Base-by-base conservation (phyloP, 768 basidiomycete species). In the Boletus reticuloceps region DNA sequence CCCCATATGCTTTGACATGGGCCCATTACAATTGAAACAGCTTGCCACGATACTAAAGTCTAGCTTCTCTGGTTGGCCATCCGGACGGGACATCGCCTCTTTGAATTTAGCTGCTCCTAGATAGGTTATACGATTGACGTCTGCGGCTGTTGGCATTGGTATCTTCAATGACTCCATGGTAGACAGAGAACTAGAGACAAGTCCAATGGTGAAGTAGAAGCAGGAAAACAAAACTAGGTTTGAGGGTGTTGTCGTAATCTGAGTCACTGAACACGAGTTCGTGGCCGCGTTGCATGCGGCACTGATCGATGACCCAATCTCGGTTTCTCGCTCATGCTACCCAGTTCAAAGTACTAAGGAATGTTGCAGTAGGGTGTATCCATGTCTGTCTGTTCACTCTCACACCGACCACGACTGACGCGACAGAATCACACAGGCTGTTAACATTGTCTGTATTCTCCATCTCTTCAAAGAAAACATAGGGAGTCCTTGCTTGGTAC, bases 381-480 rank as follows among this genome's bases (percentile, higher is more conserved):
- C 71, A 72, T 48, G 70, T 71, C 45, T 20, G 68, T 59, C 29
- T 27, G 38, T 51, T 25, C 36, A 20, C 17, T 48, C 39, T 31
- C 44, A 42, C 13, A 17, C 16, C 8, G 38, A 20, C 38, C 20
- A 38, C 47, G n/a, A n/a, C 50, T 61, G 43, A 62, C 20, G 14
- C 16, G 31, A 25, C 32, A 39, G 22, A 34, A 47, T 29, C 25
- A 31, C 58, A 82, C 58, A 89, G 86, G 61, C 75, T 10, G 63
- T 79, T 12, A 91, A 90, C 61, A 61, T 80, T 11, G 72, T 69
- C 6, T 86, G 82, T 63, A 76, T 79, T 13, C 64, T 80, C 3
- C 90, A 91, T 64, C 74, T 91, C 50, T 80, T 88, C 59, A 71
- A 77, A 13, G 79, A 84, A 60, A 80, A 88, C 67, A 69, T 90